Evolutionary conservation across 2,329 filamentous ascomycete genomes (phyloP), one percentile per base, ranked within the genome.

Genomic region (Trichoderma afroharzianum): DNA sequence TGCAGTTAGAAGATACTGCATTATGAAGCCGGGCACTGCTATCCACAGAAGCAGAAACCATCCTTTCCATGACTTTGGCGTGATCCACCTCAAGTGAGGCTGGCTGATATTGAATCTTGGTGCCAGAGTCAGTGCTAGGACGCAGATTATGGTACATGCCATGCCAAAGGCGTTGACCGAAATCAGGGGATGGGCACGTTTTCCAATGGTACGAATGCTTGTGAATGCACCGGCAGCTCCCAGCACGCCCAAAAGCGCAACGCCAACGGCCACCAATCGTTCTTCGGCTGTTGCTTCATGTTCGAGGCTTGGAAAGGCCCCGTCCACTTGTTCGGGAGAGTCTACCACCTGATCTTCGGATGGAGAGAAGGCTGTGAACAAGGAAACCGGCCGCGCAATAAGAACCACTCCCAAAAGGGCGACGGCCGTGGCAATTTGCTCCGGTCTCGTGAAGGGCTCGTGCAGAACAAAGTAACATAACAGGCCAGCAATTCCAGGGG

Each of bases 1-100:
- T 0, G 89, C 87, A 1, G 94, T 96, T 21, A 97, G 83, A n/a
- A 97, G 85, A 75, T 94, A 94, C 86, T 97, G 95, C 88, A 95
- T 92, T 26, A 92, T 79, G 78, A 97, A 95, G 0, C 95, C 95
- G 74, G 91, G 91, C 0, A 89, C 77, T 0, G 92, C 93, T 4
- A 97, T 83, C 47, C 91, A 87, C 0, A 90, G 68, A 18, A 97
- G 82, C 50, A 94, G 85, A 0, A 82, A 79, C 91, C 92, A 95
- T 78, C 95, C 84, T 67, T 81, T 81, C 53, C 76, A 14, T 30
- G 83, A 79, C 4, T 79, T 75, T 2, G 84, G 83, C 32, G 84
- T 76, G 2, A 79, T 80, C 75, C 87, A 83, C 26, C 78, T 80
- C 75, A 88, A 75, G 9, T 76, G 81, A 5, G 85, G 86, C 74